Conservation (phyloP, 2,329 filamentous ascomycete genomes). For the Gnomoniopsis sp. region DNA sequence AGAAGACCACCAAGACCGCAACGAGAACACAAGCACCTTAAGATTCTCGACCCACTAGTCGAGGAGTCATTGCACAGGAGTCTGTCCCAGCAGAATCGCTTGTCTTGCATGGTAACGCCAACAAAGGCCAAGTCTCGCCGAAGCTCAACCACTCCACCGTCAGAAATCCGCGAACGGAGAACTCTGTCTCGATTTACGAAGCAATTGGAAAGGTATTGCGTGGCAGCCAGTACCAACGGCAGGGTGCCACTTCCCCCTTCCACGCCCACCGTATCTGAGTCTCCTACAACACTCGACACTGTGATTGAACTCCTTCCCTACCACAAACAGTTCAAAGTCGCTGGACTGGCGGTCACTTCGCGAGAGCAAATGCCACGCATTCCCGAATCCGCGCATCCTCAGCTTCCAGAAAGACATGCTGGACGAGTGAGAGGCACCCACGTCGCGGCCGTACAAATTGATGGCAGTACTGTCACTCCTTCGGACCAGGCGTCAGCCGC, state of each 20-base stretch:
- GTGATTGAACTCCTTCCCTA: constrained; percentile 52
- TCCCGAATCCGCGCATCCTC: neutral
- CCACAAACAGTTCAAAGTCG: constrained; percentile 48
- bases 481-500: constrained; percentile 7
- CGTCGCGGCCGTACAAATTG: constrained; percentile 3
- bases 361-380: constrained; percentile 34
- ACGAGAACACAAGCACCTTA: constrained; percentile 27
- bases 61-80: constrained; percentile 43
- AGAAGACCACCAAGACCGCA: constrained; percentile 11
- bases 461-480: constrained; percentile 14
- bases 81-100: constrained; percentile 41
- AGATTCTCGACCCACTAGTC: constrained; percentile 34
- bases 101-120: constrained; percentile 32
- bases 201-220: constrained; percentile 39
- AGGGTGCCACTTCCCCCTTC: constrained; percentile 31
- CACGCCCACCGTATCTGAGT: constrained; percentile 38
- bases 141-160: constrained; percentile 22
- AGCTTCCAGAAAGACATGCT: neutral
- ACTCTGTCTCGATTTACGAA: constrained; percentile 38
- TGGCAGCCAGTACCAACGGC: constrained; percentile 34
- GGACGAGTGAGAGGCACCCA: neutral
- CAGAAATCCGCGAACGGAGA: constrained; percentile 39
- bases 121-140: constrained; percentile 18
- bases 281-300: constrained; percentile 45
- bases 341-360: constrained; percentile 56